Percentiles rank a stretch among this genome's conserved stretches.
phyloP scores from a whole-genome alignment of 179 eudicot genomes.

The Patellifolia procumbens region DNA sequence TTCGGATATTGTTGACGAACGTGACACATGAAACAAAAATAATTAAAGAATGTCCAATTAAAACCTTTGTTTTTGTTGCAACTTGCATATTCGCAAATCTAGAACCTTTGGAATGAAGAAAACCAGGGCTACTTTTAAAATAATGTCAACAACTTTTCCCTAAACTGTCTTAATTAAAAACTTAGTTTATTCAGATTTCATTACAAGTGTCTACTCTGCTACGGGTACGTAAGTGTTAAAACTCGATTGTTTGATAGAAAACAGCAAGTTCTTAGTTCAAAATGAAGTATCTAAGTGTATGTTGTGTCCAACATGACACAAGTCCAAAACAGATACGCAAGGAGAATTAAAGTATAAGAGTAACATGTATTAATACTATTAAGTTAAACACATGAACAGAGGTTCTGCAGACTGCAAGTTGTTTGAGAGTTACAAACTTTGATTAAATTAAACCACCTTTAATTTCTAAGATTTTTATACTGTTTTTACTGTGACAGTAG shows the following conservation, averaged over 20 bases:
- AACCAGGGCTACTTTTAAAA: background rate
- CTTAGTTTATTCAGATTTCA: too few species aligned
- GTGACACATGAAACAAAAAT: slow-evolving; percentile 14
- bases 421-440: background rate
- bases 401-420: slow-evolving; percentile 1
- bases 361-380: too few species aligned
- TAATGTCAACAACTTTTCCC: background rate
- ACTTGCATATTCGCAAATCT: slow-evolving; percentile 17
- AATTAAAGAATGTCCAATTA: background rate
- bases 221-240: too few species aligned
- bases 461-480: background rate
- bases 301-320: too few species aligned
- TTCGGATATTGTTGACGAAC: background rate
- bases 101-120: background rate
- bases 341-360: too few species aligned
- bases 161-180: background rate
- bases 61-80: background rate
- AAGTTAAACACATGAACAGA: background rate
- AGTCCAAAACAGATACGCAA: too few species aligned
- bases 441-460: background rate
- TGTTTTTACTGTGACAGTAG: slow-evolving; percentile 1
- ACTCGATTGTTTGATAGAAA: too few species aligned
- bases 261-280: too few species aligned
- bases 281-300: too few species aligned
- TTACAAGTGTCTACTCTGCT: too few species aligned